phyloP scores from a whole-genome alignment of 306 rosid species.

The Trifolium pratense region DNA sequence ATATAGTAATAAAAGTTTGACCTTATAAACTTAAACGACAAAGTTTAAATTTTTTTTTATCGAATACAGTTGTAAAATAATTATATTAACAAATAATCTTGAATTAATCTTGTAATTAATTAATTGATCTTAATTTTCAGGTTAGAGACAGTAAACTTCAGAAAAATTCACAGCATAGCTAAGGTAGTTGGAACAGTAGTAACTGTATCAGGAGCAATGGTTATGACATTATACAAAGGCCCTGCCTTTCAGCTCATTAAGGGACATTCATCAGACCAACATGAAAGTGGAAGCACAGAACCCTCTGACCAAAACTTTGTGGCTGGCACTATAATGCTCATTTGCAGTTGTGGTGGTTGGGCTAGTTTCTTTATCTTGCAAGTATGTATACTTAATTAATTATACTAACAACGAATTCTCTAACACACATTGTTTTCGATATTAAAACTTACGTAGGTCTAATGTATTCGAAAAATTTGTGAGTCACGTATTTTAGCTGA shows the following conservation, averaged over 20 bases:
- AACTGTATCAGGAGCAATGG: slow-evolving; percentile 91
- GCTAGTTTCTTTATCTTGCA: slow-evolving; percentile 91
- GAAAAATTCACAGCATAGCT: slow-evolving; percentile 71
- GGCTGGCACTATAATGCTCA: slow-evolving; percentile 75
- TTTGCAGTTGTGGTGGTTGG: slow-evolving; percentile 80
- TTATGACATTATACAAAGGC: slow-evolving; percentile 94
- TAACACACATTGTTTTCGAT: no score
- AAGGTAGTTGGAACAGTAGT: slow-evolving; percentile 80
- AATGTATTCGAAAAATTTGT: no score
- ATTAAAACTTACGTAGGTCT: no score
- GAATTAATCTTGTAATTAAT: neutral
- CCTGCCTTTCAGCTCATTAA: slow-evolving; percentile 62
- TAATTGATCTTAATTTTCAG: slow-evolving; percentile 33
- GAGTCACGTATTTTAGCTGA: no score
- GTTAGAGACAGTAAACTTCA: slow-evolving; percentile 82
- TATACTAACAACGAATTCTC: no score
- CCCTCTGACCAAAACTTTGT: slow-evolving; percentile 74
- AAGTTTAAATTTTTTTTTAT: no score
- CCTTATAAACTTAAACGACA: no score
- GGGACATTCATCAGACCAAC: slow-evolving; percentile 37
- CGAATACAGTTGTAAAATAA: no score
- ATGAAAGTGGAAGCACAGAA: slow-evolving; percentile 43
- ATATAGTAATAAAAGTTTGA: no score
- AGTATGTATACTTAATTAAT: slow-evolving; percentile 44
- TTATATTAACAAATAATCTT: no score